Percentiles rank a stretch among this genome's conserved stretches.
Conservation (phyloP, 1,284 basidiomycete species). For the Microbotryum silenes-acaulis region DNA sequence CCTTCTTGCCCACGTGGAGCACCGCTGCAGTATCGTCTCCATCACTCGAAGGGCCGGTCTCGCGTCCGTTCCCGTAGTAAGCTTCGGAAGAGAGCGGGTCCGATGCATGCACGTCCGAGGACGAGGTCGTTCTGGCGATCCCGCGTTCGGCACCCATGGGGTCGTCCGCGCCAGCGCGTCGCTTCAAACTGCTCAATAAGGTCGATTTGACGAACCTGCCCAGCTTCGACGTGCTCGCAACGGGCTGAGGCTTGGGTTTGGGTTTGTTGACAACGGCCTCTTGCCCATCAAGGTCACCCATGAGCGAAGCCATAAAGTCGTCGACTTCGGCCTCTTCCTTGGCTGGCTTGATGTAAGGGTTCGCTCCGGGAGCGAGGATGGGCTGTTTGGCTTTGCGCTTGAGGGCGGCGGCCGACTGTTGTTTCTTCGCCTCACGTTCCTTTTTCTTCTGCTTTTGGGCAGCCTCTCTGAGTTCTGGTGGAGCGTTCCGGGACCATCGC, state of each 20-base stretch:
- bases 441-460: slow-evolving; percentile 31
- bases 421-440: slow-evolving; percentile 11
- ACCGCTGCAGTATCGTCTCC: background rate
- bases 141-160: slow-evolving; percentile 3
- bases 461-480: too few relatives aligned
- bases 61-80: background rate
- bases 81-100: slow-evolving; percentile 14
- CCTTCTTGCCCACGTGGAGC: slow-evolving; percentile 14
- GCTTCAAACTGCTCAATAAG: slow-evolving; percentile 10
- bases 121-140: slow-evolving; percentile 5
- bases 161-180: slow-evolving; percentile 17
- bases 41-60: slow-evolving; percentile 22
- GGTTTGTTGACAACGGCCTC: slow-evolving; percentile 11
- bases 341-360: slow-evolving; percentile 34
- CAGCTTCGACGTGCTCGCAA: background rate
- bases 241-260: background rate
- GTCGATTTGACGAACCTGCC: background rate
- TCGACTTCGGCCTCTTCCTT: slow-evolving; percentile 51
- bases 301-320: slow-evolving; percentile 72
- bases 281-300: slow-evolving; percentile 56
- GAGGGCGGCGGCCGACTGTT: slow-evolving; percentile 17
- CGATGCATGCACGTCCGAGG: slow-evolving; percentile 2
- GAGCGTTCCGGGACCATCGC: too few relatives aligned
- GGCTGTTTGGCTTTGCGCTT: slow-evolving; percentile 36
- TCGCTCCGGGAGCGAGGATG: slow-evolving; percentile 45